phyloP scores from a whole-genome alignment of 139 green algal species.

The Closterium sp. region DNA sequence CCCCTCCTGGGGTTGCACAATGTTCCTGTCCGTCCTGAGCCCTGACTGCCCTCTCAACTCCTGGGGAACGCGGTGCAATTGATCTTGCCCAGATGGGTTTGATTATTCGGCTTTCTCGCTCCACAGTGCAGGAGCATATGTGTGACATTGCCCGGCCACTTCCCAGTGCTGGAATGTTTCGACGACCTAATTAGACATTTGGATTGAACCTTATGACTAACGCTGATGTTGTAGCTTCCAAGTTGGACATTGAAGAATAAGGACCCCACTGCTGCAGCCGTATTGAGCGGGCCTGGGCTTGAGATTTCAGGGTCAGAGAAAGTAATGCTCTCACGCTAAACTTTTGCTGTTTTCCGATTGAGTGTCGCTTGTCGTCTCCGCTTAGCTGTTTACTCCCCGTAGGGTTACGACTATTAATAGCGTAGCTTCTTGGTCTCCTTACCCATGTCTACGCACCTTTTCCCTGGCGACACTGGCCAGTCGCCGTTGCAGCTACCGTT shows the following conservation, averaged over 20 bases:
- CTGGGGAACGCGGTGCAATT: too few relatives aligned
- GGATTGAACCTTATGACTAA: not conserved
- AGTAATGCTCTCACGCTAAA: too few relatives aligned
- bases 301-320: too few relatives aligned
- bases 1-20: not conserved
- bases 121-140: too few relatives aligned
- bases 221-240: not conserved
- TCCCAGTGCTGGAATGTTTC: not conserved
- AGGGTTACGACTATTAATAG: not conserved
- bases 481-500: not conserved
- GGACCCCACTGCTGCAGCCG: too few relatives aligned
- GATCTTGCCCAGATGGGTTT: too few relatives aligned
- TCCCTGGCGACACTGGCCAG: not conserved
- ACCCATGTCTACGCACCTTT: not conserved
- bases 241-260: not conserved
- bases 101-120: too few relatives aligned
- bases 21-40: too few relatives aligned
- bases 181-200: not conserved
- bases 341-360: not conserved
- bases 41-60: too few relatives aligned
- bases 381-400: not conserved
- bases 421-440: not conserved
- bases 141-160: not conserved
- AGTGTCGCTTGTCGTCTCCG: not conserved
- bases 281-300: too few relatives aligned